These are phyloP conservation scores for Diaporthe ilicicola DNA, from an alignment of 2,329 filamentous ascomycete species.

Conservation along the genomic window DNA sequence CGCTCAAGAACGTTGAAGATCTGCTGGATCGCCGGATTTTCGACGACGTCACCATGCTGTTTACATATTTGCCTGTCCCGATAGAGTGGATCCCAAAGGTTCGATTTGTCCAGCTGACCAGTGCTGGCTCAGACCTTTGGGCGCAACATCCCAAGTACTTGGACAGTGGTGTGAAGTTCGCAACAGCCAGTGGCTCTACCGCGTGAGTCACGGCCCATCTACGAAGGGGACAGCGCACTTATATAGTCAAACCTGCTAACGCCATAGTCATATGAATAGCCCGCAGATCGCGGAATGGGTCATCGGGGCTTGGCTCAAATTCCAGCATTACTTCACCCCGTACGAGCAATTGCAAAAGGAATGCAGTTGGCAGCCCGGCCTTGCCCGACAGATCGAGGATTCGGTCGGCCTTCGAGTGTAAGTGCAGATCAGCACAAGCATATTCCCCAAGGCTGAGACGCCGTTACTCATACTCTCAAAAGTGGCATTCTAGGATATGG, in stretches of 20 bases:
- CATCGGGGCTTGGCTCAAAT: slow-evolving; percentile 45
- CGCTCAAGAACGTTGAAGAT: slow-evolving; percentile 37
- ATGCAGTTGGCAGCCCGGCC: slow-evolving; percentile 39
- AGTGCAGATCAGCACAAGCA: neutral
- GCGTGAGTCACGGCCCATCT: slow-evolving; percentile 42
- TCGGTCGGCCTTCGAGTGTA: slow-evolving; percentile 30
- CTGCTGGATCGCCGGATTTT: slow-evolving; percentile 40
- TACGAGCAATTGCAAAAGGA: slow-evolving; percentile 43
- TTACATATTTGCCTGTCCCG: slow-evolving; percentile 43
- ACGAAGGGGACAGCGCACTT: neutral
- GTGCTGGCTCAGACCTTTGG: slow-evolving; percentile 51
- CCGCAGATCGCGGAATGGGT: slow-evolving; percentile 54
- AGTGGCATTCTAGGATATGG: slow-evolving; percentile 53
- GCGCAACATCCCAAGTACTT: slow-evolving; percentile 41
- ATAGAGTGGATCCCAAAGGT: slow-evolving; percentile 43
- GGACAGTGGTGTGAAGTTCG: slow-evolving; percentile 45
- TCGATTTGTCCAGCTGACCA: slow-evolving; percentile 49
- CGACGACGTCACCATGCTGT: slow-evolving; percentile 48
- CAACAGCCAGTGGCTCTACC: slow-evolving; percentile 47
- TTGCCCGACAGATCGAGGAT: slow-evolving; percentile 35
- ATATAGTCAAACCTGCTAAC: neutral
- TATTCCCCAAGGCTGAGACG: neutral
- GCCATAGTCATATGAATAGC: slow-evolving; percentile 29
- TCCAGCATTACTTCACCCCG: slow-evolving; percentile 42
- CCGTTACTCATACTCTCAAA: neutral